Evolutionary conservation across 805 yeast species (phyloP).

Genomic region (Blastobotrys parvus): DNA sequence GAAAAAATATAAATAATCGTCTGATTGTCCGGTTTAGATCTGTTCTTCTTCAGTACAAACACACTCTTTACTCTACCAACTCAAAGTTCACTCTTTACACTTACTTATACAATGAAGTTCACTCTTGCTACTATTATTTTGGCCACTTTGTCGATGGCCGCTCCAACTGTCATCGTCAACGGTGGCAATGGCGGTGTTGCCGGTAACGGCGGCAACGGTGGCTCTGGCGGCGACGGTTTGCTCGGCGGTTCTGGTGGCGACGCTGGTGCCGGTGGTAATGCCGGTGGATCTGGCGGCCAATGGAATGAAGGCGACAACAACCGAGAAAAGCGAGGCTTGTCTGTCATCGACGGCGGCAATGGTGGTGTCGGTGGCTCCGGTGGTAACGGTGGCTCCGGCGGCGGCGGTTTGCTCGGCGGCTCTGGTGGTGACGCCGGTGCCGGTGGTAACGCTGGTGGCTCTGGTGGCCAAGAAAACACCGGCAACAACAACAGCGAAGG

Average conservation of each 20-base stretch:
- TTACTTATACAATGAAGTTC: neutral
- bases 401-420: neutral
- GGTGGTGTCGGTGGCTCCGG: slow-evolving; percentile 1
- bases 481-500: neutral
- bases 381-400: slow-evolving; percentile 1
- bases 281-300: neutral
- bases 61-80: neutral
- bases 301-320: neutral
- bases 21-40: too few relatives aligned
- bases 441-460: slow-evolving; percentile 6
- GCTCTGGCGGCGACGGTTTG: neutral
- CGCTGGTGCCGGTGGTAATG: slow-evolving; percentile 9
- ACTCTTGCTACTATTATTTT: neutral
- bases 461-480: neutral
- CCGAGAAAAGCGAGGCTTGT: neutral
- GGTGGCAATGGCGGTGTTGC: neutral
- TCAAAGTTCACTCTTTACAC: neutral
- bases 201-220: neutral
- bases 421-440: slow-evolving; percentile 5
- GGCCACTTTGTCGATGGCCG: neutral
- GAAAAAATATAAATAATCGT: too few relatives aligned
- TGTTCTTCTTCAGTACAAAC: too few relatives aligned
- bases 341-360: neutral
- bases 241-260: neutral
- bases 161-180: neutral